Evolutionary conservation across 2,329 filamentous ascomycete species (phyloP), one percentile per base, ranked within the genome.

Genomic region (Grosmannia clavigera): DNA sequence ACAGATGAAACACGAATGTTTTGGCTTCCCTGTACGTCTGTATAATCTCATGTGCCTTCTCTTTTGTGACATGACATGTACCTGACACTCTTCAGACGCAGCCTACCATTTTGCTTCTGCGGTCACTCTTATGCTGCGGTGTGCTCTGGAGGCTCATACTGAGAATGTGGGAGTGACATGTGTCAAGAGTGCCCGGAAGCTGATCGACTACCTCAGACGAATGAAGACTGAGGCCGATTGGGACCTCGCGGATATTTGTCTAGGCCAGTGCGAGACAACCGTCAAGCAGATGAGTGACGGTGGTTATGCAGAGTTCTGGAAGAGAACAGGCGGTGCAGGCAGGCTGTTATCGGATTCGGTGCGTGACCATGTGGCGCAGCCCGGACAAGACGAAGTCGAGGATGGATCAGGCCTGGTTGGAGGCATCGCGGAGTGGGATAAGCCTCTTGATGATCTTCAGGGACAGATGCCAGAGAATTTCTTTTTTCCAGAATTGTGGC

Each of bases 401-500:
- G 40, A 50, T 14, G 50, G 14, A 29, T 25, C 14, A 3, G 43
- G n/a, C 29, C 19, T 19, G 14, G 57, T 29, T 9, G 57, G 48
- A 5, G 51, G 40, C 50, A 31, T 46, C 10, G 35, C 19, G 2
- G 57, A 58, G 3, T 58, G 57, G 57, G 57, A 58, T 25, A 25
- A 51, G 35, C 33, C 57, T 3, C 14, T 58, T 12, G 57, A 58
- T 11, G 57, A 58, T n/a, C 16, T 58, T 11, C 57, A 53, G 25
- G 58, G 52, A 7, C 58, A 55, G 40, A 50, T 55, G 52, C 52
- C 58, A 12, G 58, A 56, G 31, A 56, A 59, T 38, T 56, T 59
- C 54, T 59, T 51, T 31, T 59, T 59, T 16, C 58, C 58, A 6
- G 58, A 59, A 33, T 22, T 59, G 40, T 59, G 58, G 58, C 58